phyloP scores from a whole-genome alignment of 2,329 filamentous ascomycete species.

The Bretziella fagacearum region DNA sequence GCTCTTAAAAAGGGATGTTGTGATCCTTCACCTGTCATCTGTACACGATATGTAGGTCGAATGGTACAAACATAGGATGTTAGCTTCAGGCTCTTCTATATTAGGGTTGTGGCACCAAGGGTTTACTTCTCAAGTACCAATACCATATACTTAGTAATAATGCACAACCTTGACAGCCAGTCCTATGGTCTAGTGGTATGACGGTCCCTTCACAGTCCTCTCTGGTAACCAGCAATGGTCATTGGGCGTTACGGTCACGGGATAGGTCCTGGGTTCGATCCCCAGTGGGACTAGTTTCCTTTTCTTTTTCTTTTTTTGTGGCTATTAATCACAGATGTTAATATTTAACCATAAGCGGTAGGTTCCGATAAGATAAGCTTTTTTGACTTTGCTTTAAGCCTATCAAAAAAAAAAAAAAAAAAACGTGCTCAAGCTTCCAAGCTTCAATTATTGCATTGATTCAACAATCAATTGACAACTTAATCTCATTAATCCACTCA shows the following conservation, averaged over 20 bases:
- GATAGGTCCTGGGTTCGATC: constrained; percentile 17
- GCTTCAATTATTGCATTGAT: background rate
- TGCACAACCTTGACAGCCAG: background rate
- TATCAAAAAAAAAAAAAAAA: constrained; percentile 10
- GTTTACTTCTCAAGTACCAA: background rate
- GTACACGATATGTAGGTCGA: too few relatives aligned
- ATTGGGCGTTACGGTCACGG: background rate
- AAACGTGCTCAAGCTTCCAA: too few relatives aligned
- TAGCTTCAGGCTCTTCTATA: too few relatives aligned
- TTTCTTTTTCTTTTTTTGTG: background rate
- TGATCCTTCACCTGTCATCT: too few relatives aligned
- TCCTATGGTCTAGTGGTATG: constrained; percentile 18
- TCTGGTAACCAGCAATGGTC: background rate
- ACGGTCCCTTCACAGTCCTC: constrained; percentile 16
- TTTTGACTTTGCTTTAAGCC: background rate
- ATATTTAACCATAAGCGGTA: background rate
- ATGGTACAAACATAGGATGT: too few relatives aligned
- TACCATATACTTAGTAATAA: background rate
- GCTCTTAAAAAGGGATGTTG: too few relatives aligned
- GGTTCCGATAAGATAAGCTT: constrained; percentile 13
- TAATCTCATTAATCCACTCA: background rate
- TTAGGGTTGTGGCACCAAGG: too few relatives aligned
- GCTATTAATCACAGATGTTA: background rate
- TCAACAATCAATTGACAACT: background rate
- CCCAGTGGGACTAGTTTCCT: constrained; percentile 14